A percentile compares a stretch with the other conserved stretches of the same genome.
Evolutionary conservation across 352 stramenopile species (phyloP).

Genomic region (Vaucheria bursata): DNA sequence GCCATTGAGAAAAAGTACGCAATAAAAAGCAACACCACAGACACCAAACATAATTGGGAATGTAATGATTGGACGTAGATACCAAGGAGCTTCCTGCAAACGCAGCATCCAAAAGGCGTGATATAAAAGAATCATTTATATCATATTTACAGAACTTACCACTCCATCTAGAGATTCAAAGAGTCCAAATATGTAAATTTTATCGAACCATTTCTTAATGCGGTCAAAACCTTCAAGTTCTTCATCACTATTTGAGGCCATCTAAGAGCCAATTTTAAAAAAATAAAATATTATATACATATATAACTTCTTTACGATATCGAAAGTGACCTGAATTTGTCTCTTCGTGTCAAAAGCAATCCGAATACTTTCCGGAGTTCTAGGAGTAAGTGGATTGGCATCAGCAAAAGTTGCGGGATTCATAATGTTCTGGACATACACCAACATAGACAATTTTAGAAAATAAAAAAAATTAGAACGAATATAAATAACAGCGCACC

Average conservation of each 20-base stretch:
- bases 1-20: conserved; percentile 23
- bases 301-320: background rate
- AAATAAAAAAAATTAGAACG: too few relatives aligned
- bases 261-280: background rate
- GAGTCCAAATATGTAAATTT: conserved; percentile 45
- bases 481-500: background rate
- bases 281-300: background rate
- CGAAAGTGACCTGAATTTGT: conserved; percentile 15
- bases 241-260: conserved; percentile 2
- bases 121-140: too few relatives aligned
- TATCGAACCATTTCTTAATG: conserved; percentile 22
- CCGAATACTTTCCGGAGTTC: conserved; percentile 33
- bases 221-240: conserved; percentile 33
- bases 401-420: conserved; percentile 42
- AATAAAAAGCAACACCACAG: conserved; percentile 37
- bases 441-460: too few relatives aligned
- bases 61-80: conserved; percentile 37
- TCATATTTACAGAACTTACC: conserved; percentile 12
- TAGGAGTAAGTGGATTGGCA: conserved; percentile 29
- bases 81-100: conserved; percentile 35
- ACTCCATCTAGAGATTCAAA: conserved; percentile 37
- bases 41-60: conserved; percentile 45
- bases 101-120: background rate
- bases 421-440: conserved; percentile 47
- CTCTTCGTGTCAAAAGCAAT: conserved; percentile 29